Evolutionary conservation across 257 asterid species (phyloP).

Genomic region (Craterostigma plantagineum): DNA sequence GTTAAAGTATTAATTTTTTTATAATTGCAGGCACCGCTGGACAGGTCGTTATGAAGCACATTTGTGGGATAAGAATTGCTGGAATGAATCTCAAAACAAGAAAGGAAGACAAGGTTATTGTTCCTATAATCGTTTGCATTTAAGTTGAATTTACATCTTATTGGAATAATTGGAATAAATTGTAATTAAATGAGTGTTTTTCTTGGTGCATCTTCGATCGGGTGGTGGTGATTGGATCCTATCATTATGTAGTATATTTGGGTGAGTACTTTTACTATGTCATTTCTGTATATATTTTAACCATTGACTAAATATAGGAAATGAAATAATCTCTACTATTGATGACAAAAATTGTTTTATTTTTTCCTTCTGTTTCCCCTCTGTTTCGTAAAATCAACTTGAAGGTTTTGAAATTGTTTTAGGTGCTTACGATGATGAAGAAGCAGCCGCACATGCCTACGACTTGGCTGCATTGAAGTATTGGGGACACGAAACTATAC

Average conservation of each 20-base stretch:
- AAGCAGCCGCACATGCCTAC: conserved; percentile 96
- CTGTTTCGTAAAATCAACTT: conserved; percentile 4
- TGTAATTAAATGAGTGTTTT: conserved; percentile 8
- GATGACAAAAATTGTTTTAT: too few relatives aligned
- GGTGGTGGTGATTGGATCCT: conserved; percentile 32
- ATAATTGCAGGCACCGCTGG: conserved; percentile 69
- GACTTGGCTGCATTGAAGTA: conserved; percentile 94
- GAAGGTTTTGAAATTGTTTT: conserved; percentile 3
- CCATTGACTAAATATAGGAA: too few relatives aligned
- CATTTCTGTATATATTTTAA: too few relatives aligned
- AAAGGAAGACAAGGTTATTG: conserved; percentile 92
- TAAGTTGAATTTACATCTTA: background rate
- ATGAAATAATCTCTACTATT: too few relatives aligned
- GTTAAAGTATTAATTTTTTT: background rate
- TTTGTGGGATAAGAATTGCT: conserved; percentile 93
- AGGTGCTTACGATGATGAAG: conserved; percentile 96
- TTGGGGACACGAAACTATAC: conserved; percentile 81
- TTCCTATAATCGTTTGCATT: conserved; percentile 4
- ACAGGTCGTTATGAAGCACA: conserved; percentile 97
- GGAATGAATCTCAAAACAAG: conserved; percentile 87
- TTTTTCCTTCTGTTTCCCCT: background rate
- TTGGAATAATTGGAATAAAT: background rate
- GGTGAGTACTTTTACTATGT: conserved; percentile 27
- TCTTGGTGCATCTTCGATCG: conserved; percentile 5
- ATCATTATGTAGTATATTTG: conserved; percentile 61